Evolutionary conservation across 225 moss, liverwort and hornwort genomes (phyloP).

Genomic region (Sphagnum contortum): DNA sequence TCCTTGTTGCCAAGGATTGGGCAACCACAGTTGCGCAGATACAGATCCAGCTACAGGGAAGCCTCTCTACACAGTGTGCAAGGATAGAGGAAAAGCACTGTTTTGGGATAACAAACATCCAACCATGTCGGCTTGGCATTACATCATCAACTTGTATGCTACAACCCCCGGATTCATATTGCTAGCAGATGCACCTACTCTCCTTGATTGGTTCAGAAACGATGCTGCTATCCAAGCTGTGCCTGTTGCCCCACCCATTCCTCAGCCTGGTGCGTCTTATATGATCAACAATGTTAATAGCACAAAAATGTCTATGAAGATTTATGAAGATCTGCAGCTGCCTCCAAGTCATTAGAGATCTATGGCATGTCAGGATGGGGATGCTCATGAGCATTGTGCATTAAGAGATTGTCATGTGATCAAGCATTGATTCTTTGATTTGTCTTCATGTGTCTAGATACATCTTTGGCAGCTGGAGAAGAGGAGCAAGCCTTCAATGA

Average conservation of each 20-base stretch:
- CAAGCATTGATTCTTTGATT: too few relatives aligned
- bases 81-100: constrained; percentile 10
- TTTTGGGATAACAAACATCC: constrained; percentile 29
- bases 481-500: constrained; percentile 19
- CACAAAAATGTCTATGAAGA: background rate
- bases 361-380: too few relatives aligned
- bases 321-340: background rate
- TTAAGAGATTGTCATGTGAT: too few relatives aligned
- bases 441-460: background rate
- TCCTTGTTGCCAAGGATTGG: constrained; percentile 6
- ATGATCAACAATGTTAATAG: background rate
- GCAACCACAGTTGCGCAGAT: constrained; percentile 13
- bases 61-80: constrained; percentile 23
- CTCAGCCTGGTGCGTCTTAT: constrained; percentile 9
- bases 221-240: constrained; percentile 14
- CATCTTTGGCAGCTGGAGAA: constrained; percentile 10
- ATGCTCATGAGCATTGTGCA: too few relatives aligned
- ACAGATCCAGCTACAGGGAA: constrained; percentile 2
- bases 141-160: constrained; percentile 18
- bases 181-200: constrained; percentile 20
- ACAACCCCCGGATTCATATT: constrained; percentile 12
- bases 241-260: constrained; percentile 20
- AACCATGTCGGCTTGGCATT: constrained; percentile 35
- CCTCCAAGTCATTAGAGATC: too few relatives aligned
- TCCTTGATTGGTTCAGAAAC: constrained; percentile 23